Percentiles rank a stretch among this genome's conserved stretches.
These are phyloP conservation scores for Penicillium sp. DNA, from an alignment of 2,329 filamentous ascomycete species.

Conservation along the genomic window DNA sequence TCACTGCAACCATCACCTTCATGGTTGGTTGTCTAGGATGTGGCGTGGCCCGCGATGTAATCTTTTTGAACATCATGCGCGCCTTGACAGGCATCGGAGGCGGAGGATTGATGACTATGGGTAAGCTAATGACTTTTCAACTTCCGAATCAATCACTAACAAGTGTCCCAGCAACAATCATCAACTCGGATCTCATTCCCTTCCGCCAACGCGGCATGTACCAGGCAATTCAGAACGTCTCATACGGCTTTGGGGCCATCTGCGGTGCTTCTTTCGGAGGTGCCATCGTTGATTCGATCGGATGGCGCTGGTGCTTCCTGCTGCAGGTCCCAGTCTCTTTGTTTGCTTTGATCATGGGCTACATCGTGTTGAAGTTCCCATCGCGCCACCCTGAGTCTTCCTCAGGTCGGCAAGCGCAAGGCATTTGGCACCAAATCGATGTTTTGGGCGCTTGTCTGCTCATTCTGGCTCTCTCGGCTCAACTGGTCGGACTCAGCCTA, in stretches of 20 bases:
- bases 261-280: constrained; percentile 44
- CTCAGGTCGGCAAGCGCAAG: background rate
- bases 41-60: constrained; percentile 56
- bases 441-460: constrained; percentile 50
- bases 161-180: constrained; percentile 46
- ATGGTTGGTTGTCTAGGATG: constrained; percentile 60
- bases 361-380: constrained; percentile 46
- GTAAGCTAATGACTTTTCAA: constrained; percentile 12
- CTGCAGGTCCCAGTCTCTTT: constrained; percentile 54
- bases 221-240: constrained; percentile 55
- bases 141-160: background rate
- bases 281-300: constrained; percentile 37
- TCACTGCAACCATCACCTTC: constrained; percentile 57
- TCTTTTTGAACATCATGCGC: constrained; percentile 61
- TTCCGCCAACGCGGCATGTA: constrained; percentile 65
- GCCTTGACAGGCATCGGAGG: constrained; percentile 65
- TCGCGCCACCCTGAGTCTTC: constrained; percentile 5
- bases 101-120: constrained; percentile 61
- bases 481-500: constrained; percentile 41
- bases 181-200: constrained; percentile 64
- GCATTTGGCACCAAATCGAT: constrained; percentile 50
- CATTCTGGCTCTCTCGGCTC: constrained; percentile 50
- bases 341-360: constrained; percentile 48
- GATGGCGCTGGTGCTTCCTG: constrained; percentile 48
- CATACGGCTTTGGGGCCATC: constrained; percentile 55